Evolutionary conservation across 2,329 filamentous ascomycete species (phyloP).

Genomic region (Phaeosphaeria sp.): DNA sequence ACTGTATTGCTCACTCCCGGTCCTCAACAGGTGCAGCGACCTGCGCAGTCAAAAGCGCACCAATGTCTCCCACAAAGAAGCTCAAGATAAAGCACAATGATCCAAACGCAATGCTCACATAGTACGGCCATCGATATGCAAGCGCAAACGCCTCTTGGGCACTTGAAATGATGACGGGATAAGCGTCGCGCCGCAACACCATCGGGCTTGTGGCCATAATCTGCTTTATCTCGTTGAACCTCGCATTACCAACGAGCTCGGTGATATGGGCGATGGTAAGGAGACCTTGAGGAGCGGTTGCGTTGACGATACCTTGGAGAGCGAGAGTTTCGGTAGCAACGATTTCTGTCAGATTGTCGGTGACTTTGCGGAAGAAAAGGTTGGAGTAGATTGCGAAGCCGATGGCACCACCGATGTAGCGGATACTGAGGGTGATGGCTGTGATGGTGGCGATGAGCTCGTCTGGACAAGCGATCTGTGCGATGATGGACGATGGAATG

Average conservation of each 20-base stretch:
- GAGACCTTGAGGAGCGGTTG: constrained; percentile 45
- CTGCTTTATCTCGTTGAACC: constrained; percentile 47
- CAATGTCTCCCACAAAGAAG: constrained; percentile 66
- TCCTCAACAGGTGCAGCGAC: constrained; percentile 10
- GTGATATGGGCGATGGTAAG: constrained; percentile 57
- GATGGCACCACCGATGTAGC: constrained; percentile 71
- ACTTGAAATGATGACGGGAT: constrained; percentile 55
- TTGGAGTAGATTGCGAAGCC: constrained; percentile 63
- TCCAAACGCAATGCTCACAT: constrained; percentile 69
- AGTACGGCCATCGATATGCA: constrained; percentile 68
- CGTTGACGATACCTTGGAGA: constrained; percentile 54
- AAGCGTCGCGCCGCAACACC: constrained; percentile 54
- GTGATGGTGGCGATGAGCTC: constrained; percentile 74
- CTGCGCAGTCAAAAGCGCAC: constrained; percentile 23
- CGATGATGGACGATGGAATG: constrained; percentile 71
- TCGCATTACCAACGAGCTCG: constrained; percentile 51
- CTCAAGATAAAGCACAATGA: constrained; percentile 62
- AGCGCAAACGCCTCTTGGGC: constrained; percentile 65
- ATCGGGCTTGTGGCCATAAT: constrained; percentile 54
- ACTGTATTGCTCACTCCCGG: not conserved
- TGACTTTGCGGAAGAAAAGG: constrained; percentile 39
- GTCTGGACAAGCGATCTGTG: constrained; percentile 72
- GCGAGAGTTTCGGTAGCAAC: constrained; percentile 55
- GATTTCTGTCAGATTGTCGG: constrained; percentile 23
- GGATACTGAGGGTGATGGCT: constrained; percentile 72